Conservation (phyloP, 2,329 filamentous ascomycete genomes). For the Talaromyces sp. region DNA sequence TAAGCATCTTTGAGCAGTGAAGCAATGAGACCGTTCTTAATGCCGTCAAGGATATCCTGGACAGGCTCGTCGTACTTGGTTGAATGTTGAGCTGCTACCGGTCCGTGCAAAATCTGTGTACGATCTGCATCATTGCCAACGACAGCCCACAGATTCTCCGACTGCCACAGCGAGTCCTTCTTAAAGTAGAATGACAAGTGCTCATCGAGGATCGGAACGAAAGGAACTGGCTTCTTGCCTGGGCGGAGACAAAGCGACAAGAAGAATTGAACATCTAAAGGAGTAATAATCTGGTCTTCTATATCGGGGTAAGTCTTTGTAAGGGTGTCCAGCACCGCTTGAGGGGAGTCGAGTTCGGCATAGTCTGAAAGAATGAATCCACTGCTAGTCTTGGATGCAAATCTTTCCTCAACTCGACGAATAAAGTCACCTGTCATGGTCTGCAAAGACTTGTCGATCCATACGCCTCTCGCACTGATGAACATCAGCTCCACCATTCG, state of each 20-base stretch:
- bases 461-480: slow-evolving; percentile 81
- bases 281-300: slow-evolving; percentile 77
- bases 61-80: slow-evolving; percentile 88
- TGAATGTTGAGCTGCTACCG: slow-evolving; percentile 86
- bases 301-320: neutral
- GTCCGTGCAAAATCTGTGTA: slow-evolving; percentile 95
- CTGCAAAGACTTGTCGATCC: slow-evolving; percentile 83
- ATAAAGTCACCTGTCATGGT: slow-evolving; percentile 91
- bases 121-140: slow-evolving; percentile 93
- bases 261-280: slow-evolving; percentile 97
- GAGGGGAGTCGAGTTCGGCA: neutral
- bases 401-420: slow-evolving; percentile 89
- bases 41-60: slow-evolving; percentile 85
- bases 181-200: slow-evolving; percentile 99
- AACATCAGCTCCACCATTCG: slow-evolving; percentile 88
- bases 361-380: neutral
- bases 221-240: slow-evolving; percentile 92
- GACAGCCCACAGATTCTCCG: slow-evolving; percentile 91
- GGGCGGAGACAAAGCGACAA: slow-evolving; percentile 84
- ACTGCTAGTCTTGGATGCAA: slow-evolving; percentile 29
- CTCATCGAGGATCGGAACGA: slow-evolving; percentile 87
- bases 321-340: neutral
- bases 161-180: slow-evolving; percentile 99
- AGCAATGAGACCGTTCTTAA: slow-evolving; percentile 65
- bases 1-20: neutral